A percentile compares a stretch with the other conserved stretches of the same genome.
Evolutionary conservation across 208 protist species (phyloP).

Genomic region (Herpetomonas samuelpessoai): DNA sequence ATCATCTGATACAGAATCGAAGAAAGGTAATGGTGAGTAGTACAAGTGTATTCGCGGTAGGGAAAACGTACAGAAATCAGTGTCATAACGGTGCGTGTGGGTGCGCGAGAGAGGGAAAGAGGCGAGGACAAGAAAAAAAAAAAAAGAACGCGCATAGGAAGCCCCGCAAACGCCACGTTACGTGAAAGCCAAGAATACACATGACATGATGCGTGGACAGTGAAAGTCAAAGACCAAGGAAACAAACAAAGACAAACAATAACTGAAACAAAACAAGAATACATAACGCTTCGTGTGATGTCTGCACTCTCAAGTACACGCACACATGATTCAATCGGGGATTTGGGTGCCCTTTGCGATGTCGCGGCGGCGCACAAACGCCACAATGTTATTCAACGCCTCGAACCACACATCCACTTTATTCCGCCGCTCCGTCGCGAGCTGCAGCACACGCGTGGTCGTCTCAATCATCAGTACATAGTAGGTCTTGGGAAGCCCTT

Average conservation of each 20-base stretch:
- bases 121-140: constrained; percentile 5
- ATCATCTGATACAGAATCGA: too few relatives aligned
- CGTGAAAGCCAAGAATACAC: too few relatives aligned
- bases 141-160: constrained; percentile 10
- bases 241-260: too few relatives aligned
- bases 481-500: constrained; percentile 55
- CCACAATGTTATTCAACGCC: constrained; percentile 73
- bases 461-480: constrained; percentile 77
- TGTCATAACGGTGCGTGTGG: too few relatives aligned
- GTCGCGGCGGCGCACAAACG: constrained; percentile 54
- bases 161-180: background rate
- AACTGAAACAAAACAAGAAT: too few relatives aligned
- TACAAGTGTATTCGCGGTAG: too few relatives aligned
- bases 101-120: too few relatives aligned
- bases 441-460: constrained; percentile 54
- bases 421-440: constrained; percentile 62
- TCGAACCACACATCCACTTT: constrained; percentile 82
- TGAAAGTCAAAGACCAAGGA: too few relatives aligned
- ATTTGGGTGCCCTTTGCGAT: constrained; percentile 32
- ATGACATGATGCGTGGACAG: too few relatives aligned
- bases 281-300: too few relatives aligned
- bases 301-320: background rate
- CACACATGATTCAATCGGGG: constrained; percentile 19
- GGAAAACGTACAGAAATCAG: too few relatives aligned
- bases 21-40: too few relatives aligned